Evolutionary conservation across 129 eudicot genomes (phyloP).

Genomic region (Rutidosis leptorrhynchoides): DNA sequence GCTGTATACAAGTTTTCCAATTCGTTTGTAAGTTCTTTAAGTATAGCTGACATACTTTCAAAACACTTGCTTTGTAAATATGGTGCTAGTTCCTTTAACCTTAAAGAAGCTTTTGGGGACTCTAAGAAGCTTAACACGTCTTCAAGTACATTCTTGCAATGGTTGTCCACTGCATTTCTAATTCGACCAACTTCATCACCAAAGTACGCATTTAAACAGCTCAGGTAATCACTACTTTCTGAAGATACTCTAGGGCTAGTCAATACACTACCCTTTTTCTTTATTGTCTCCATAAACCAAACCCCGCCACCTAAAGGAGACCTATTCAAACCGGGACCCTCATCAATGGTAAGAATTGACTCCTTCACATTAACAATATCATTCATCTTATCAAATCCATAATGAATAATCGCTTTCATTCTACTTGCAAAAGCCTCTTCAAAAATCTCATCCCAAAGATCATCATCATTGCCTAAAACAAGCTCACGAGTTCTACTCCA

Average conservation of each 20-base stretch:
- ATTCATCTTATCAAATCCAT: slow-evolving; percentile 57
- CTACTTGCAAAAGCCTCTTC: slow-evolving; percentile 77
- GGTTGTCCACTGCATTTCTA: slow-evolving; percentile 75
- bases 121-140: slow-evolving; percentile 78
- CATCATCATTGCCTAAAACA: slow-evolving; percentile 84
- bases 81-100: slow-evolving; percentile 68
- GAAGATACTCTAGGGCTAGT: slow-evolving; percentile 44
- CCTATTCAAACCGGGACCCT: slow-evolving; percentile 50
- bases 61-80: slow-evolving; percentile 74
- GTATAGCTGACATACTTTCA: slow-evolving; percentile 62
- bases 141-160: slow-evolving; percentile 70
- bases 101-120: slow-evolving; percentile 81
- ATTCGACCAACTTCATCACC: slow-evolving; percentile 87
- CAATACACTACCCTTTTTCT: slow-evolving; percentile 36
- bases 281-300: slow-evolving; percentile 75
- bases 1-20: slow-evolving; percentile 52
- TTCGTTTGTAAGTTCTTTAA: slow-evolving; percentile 61
- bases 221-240: slow-evolving; percentile 56
- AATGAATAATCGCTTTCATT: slow-evolving; percentile 72
- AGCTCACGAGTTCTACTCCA: slow-evolving; percentile 96
- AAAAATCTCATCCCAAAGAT: slow-evolving; percentile 93
- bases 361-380: slow-evolving; percentile 56
- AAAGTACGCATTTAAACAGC: slow-evolving; percentile 71
- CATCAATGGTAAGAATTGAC: slow-evolving; percentile 45
- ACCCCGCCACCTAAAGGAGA: slow-evolving; percentile 70